These are phyloP conservation scores for Colletotrichum sp. DNA, from an alignment of 2,329 filamentous ascomycete genomes.

Conservation along the genomic window DNA sequence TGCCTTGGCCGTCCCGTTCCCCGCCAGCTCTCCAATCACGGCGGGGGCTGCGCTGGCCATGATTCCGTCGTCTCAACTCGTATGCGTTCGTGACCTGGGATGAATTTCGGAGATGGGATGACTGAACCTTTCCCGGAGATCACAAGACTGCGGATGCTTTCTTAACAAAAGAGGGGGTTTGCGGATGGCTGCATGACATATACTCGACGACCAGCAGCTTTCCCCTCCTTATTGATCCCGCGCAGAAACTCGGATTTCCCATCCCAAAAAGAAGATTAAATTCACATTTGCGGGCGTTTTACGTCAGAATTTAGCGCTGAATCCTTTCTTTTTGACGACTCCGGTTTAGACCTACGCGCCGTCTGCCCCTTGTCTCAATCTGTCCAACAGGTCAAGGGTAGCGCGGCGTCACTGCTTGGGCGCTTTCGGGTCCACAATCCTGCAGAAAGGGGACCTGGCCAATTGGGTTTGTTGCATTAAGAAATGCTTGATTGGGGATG, in stretches of 20 bases:
- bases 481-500: neutral
- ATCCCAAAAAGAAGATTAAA: neutral
- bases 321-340: neutral
- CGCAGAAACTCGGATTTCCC: neutral
- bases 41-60: neutral
- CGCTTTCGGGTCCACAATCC: neutral
- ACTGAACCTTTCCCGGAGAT: neutral
- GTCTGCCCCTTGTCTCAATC: neutral
- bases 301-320: neutral
- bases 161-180: neutral
- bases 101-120: rapidly evolving
- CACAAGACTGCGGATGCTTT: rapidly evolving
- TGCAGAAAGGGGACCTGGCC: neutral
- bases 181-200: neutral
- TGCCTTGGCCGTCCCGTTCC: neutral
- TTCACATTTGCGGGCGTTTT: neutral
- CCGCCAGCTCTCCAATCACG: neutral
- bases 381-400: neutral
- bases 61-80: neutral
- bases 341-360: neutral
- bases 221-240: neutral
- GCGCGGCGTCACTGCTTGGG: neutral
- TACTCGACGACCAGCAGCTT: neutral
- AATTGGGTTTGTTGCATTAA: neutral
- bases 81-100: neutral